A percentile compares a stretch with the other conserved stretches of the same genome.
Conservation (phyloP, 2,329 filamentous ascomycete species). For the Trichoderma cornu-damae region DNA sequence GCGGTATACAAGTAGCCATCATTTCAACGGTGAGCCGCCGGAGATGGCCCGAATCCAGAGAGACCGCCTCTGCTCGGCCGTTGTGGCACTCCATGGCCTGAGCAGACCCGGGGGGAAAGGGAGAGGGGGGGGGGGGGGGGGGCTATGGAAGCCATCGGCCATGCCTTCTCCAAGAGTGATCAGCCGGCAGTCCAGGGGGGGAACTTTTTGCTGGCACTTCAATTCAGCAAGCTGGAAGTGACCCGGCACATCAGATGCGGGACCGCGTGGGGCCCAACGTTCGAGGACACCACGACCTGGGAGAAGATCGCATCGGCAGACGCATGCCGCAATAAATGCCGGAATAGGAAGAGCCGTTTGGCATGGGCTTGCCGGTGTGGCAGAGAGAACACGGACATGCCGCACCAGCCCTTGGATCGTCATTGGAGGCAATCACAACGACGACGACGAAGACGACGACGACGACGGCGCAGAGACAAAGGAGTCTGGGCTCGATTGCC, state of each 20-base stretch:
- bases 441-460: too few species aligned
- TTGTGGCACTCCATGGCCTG: conserved; percentile 51
- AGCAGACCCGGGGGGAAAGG: too few species aligned
- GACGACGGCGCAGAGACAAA: conserved; percentile 25
- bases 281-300: conserved; percentile 39
- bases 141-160: conserved; percentile 43
- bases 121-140: too few species aligned
- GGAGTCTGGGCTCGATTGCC: conserved; percentile 33
- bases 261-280: conserved; percentile 50
- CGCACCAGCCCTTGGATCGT: conserved; percentile 47
- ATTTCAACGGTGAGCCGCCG: conserved; percentile 54
- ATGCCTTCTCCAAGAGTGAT: conserved; percentile 35
- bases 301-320: conserved; percentile 36
- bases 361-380: conserved; percentile 53
- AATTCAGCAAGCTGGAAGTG: conserved; percentile 35
- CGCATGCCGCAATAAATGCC: conserved; percentile 42
- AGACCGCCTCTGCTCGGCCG: conserved; percentile 50
- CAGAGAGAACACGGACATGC: conserved; percentile 36
- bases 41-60: conserved; percentile 43
- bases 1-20: conserved; percentile 44
- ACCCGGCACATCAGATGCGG: conserved; percentile 35
- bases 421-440: conserved; percentile 40
- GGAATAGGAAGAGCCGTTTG: conserved; percentile 38
- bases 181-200: conserved; percentile 46
- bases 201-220: conserved; percentile 42